These are phyloP conservation scores for Moniliella sp. DNA, from an alignment of 1,284 basidiomycete genomes.

Conservation along the genomic window DNA sequence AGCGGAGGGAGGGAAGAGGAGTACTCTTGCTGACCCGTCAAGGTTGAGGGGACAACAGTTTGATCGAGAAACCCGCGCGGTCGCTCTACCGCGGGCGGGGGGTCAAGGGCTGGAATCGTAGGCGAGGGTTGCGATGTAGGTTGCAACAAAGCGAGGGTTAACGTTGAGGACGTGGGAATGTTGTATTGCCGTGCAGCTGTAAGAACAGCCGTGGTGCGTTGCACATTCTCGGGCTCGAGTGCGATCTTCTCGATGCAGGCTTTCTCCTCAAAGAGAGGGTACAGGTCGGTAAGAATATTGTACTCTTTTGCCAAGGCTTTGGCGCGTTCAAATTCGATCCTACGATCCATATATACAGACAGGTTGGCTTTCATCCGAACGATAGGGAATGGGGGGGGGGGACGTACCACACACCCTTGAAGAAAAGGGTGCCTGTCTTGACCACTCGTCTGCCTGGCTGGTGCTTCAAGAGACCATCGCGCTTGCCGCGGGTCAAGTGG, in stretches of 20 bases:
- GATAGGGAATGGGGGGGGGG: background rate
- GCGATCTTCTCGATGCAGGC: constrained; percentile 33
- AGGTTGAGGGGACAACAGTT: too few species aligned
- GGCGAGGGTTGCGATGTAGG: too few species aligned
- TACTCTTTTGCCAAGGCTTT: constrained; percentile 32
- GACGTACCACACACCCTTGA: constrained; percentile 30
- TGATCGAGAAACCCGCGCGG: too few species aligned
- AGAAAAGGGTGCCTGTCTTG: constrained; percentile 32
- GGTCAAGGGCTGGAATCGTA: too few species aligned
- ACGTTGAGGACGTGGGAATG: too few species aligned
- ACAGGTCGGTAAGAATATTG: constrained; percentile 25
- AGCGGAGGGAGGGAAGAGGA: too few species aligned
- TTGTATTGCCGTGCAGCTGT: constrained; percentile 30
- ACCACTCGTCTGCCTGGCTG: constrained; percentile 33
- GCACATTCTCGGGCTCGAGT: constrained; percentile 33
- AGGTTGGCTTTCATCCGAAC: background rate
- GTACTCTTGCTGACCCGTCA: too few species aligned
- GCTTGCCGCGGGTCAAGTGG: constrained; percentile 32
- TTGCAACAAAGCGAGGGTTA: too few species aligned
- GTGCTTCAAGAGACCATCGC: constrained; percentile 32
- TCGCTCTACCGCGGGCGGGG: too few species aligned
- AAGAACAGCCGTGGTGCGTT: constrained; percentile 28
- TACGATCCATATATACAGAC: background rate
- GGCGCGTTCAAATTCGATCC: constrained; percentile 27
- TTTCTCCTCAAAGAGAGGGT: constrained; percentile 33